phyloP scores from a whole-genome alignment of 495 filamentous ascomycete genomes.

The Aspergillus cavernicola region DNA sequence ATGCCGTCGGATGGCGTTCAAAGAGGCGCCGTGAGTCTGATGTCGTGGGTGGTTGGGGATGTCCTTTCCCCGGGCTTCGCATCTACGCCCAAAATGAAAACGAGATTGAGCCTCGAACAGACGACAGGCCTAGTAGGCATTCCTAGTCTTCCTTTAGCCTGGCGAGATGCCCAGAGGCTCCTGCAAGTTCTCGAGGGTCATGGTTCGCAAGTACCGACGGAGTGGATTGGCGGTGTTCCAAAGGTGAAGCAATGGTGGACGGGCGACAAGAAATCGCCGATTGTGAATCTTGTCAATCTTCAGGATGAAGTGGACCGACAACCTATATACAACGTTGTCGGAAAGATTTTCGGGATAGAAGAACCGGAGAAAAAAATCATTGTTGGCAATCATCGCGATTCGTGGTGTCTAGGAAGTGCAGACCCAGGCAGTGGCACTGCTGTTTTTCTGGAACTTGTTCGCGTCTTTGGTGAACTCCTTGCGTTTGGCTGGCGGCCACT shows the following conservation, averaged over 20 bases:
- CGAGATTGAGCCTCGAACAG: constrained; percentile 60
- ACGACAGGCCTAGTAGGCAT: constrained; percentile 74
- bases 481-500: constrained; percentile 82
- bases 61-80: constrained; percentile 84
- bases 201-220: constrained; percentile 64
- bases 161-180: constrained; percentile 80
- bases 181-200: constrained; percentile 73
- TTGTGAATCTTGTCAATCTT: constrained; percentile 79
- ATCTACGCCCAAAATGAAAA: constrained; percentile 63
- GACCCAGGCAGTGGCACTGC: constrained; percentile 89
- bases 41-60: constrained; percentile 80
- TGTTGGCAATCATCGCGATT: constrained; percentile 90
- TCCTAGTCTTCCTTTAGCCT: constrained; percentile 82
- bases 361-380: constrained; percentile 81
- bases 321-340: constrained; percentile 87
- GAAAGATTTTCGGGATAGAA: constrained; percentile 76
- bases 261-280: constrained; percentile 69
- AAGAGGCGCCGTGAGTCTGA: constrained; percentile 76
- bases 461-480: constrained; percentile 73
- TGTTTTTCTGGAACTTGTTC: constrained; percentile 80
- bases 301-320: constrained; percentile 81
- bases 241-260: constrained; percentile 77
- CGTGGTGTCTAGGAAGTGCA: constrained; percentile 84
- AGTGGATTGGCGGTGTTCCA: constrained; percentile 74
- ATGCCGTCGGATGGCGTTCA: constrained; percentile 80